These are phyloP conservation scores for Termitomyces bulborhizus DNA, from an alignment of 768 basidiomycete genomes.

Conservation along the genomic window DNA sequence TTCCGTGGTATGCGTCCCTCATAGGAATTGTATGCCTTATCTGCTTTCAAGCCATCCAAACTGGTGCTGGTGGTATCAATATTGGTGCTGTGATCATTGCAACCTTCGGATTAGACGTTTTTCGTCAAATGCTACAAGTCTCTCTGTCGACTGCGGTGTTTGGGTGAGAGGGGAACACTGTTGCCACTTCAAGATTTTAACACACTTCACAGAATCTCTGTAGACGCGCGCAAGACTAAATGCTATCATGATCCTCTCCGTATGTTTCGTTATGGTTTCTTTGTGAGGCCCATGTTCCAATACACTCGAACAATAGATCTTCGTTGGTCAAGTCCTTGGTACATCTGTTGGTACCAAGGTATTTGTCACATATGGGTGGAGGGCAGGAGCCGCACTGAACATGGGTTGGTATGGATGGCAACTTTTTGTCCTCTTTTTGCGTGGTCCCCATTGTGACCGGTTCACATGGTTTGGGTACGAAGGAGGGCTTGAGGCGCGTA, in stretches of 20 bases:
- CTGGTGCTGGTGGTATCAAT: slow-evolving; percentile 62
- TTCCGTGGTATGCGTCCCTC: slow-evolving; percentile 75
- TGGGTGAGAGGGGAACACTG: slow-evolving; percentile 25
- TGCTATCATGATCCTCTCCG: slow-evolving; percentile 67
- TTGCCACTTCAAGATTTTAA: not conserved
- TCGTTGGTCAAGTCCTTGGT: slow-evolving; percentile 80
- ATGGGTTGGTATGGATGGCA: slow-evolving; percentile 55
- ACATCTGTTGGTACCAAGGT: slow-evolving; percentile 69
- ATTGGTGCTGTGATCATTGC: slow-evolving; percentile 66
- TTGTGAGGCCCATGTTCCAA: not conserved
- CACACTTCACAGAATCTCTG: slow-evolving; percentile 25
- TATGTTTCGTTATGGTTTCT: slow-evolving; percentile 16
- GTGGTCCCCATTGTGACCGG: slow-evolving; percentile 63
- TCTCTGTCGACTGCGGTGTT: slow-evolving; percentile 59
- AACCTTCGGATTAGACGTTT: slow-evolving; percentile 64
- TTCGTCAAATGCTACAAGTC: slow-evolving; percentile 71
- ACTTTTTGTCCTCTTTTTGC: slow-evolving; percentile 48
- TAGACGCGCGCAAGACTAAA: slow-evolving; percentile 66
- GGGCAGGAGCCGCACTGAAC: slow-evolving; percentile 53
- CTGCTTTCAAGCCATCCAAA: slow-evolving; percentile 55
- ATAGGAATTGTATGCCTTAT: slow-evolving; percentile 41
- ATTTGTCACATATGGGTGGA: slow-evolving; percentile 68
- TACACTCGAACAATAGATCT: slow-evolving; percentile 32
- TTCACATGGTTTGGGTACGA: slow-evolving; percentile 63
- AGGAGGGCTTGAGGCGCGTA: slow-evolving; percentile 44